phyloP scores from a whole-genome alignment of 257 asterid species.

The Capsicum rhomboideum region DNA sequence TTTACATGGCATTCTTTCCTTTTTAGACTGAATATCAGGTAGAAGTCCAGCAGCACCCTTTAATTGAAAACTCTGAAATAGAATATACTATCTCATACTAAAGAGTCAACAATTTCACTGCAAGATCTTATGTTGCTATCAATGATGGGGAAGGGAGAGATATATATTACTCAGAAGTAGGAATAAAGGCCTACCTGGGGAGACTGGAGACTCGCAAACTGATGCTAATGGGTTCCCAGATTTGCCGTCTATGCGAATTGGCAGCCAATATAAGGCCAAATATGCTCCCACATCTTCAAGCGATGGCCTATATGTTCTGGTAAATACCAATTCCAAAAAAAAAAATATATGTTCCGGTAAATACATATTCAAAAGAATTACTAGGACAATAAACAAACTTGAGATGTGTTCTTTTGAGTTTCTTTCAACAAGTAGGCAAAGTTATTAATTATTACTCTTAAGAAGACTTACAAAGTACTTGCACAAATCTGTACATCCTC shows the following conservation, averaged over 20 bases:
- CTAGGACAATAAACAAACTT: background rate
- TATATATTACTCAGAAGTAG: background rate
- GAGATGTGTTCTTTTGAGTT: background rate
- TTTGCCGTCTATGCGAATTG: slow-evolving; percentile 72
- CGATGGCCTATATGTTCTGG: slow-evolving; percentile 73
- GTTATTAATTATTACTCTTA: background rate
- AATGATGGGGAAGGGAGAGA: background rate
- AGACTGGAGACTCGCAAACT: slow-evolving; percentile 61
- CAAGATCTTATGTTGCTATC: background rate
- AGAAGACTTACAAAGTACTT: slow-evolving; percentile 50
- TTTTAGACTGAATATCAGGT: background rate
- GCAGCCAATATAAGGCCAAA: slow-evolving; percentile 77
- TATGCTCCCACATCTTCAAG: slow-evolving; percentile 77
- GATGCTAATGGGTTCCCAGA: slow-evolving; percentile 63
- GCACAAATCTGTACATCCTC: slow-evolving; percentile 46
- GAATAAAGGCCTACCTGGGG: slow-evolving; percentile 54
- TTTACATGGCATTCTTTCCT: background rate
- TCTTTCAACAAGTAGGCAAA: background rate
- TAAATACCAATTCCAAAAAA: background rate
- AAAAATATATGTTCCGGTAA: no score
- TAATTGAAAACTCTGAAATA: background rate
- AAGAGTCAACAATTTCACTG: background rate
- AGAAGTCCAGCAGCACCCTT: background rate
- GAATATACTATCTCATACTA: background rate
- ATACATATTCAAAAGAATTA: background rate